These are phyloP conservation scores for Tilletia indica DNA, from an alignment of 1,284 basidiomycete genomes.

Conservation along the genomic window DNA sequence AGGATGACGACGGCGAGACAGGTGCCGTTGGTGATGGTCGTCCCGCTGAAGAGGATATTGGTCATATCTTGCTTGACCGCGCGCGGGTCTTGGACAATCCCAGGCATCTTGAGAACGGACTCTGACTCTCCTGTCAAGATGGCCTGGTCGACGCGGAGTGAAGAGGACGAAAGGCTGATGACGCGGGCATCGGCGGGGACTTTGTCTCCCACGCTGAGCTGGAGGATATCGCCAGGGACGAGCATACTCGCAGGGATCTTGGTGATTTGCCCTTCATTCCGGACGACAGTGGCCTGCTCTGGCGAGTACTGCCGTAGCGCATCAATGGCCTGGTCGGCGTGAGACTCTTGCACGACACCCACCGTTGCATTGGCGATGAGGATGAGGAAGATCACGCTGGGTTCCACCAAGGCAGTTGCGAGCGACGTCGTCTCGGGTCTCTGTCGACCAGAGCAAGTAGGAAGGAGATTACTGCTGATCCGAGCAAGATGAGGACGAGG, in stretches of 20 bases:
- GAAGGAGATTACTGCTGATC: conserved; percentile 52
- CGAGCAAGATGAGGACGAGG: conserved; percentile 54
- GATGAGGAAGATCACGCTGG: conserved; percentile 85
- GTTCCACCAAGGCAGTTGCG: conserved; percentile 81
- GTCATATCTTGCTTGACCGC: conserved; percentile 95
- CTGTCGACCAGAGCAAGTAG: conserved; percentile 43
- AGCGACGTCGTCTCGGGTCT: conserved; percentile 51
- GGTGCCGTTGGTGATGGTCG: conserved; percentile 86
- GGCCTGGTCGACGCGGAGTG: conserved; percentile 88
- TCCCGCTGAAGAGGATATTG: conserved; percentile 91
- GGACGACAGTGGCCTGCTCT: conserved; percentile 85
- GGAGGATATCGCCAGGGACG: conserved; percentile 88
- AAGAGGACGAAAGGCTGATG: conserved; percentile 81
- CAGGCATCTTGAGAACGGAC: conserved; percentile 76
- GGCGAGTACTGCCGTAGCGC: conserved; percentile 91
- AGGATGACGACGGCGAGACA: conserved; percentile 79
- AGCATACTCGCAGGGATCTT: conserved; percentile 80
- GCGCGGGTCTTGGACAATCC: conserved; percentile 66
- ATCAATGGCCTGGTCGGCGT: conserved; percentile 91
- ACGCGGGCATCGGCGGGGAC: conserved; percentile 89
- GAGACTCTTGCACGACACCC: conserved; percentile 89
- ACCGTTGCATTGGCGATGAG: conserved; percentile 89
- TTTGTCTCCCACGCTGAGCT: conserved; percentile 85
- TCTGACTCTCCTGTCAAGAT: conserved; percentile 88
- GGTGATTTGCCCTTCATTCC: conserved; percentile 66